A percentile compares a stretch with the other conserved stretches of the same genome.
phyloP scores from a whole-genome alignment of 108 stramenopile species.

The Fragilariopsis cylindrus region DNA sequence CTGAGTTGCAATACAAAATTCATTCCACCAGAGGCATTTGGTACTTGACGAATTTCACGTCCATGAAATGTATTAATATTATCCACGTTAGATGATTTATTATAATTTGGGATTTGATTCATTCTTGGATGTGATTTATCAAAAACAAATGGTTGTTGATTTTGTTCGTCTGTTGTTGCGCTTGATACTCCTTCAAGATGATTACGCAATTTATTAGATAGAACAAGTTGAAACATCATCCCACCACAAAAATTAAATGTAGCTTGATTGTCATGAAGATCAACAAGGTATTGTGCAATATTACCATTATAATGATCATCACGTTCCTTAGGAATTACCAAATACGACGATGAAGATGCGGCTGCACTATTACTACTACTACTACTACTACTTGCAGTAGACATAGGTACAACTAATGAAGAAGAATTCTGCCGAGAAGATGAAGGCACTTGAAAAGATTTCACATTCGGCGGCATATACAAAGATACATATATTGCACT shows the following conservation, averaged over 20 bases:
- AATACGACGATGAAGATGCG: slow-evolving; percentile 14
- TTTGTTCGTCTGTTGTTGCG: background rate
- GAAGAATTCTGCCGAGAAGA: no score
- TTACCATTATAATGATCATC: slow-evolving; percentile 23
- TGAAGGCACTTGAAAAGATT: no score
- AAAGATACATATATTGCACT: no score
- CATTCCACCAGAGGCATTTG: slow-evolving; percentile 71
- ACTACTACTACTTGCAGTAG: no score
- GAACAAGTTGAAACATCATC: slow-evolving; percentile 79
- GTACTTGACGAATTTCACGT: slow-evolving; percentile 71
- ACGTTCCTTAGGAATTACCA: background rate
- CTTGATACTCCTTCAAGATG: slow-evolving; percentile 47
- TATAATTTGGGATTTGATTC: slow-evolving; percentile 53
- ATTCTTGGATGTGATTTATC: slow-evolving; percentile 48
- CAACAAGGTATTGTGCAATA: slow-evolving; percentile 70
- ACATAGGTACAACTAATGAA: no score
- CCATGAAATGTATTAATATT: slow-evolving; percentile 70
- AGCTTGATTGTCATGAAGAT: slow-evolving; percentile 62
- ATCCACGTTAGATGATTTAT: slow-evolving; percentile 54
- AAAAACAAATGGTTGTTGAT: slow-evolving; percentile 22
- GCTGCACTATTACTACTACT: no score
- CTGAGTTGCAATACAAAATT: slow-evolving; percentile 75
- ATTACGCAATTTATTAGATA: slow-evolving; percentile 53
- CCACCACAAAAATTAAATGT: slow-evolving; percentile 85
- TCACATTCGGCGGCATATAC: no score